Evolutionary conservation across 345 rosid species (phyloP), one percentile per base, ranked within the genome.

Genomic region (Citrus trifoliata): DNA sequence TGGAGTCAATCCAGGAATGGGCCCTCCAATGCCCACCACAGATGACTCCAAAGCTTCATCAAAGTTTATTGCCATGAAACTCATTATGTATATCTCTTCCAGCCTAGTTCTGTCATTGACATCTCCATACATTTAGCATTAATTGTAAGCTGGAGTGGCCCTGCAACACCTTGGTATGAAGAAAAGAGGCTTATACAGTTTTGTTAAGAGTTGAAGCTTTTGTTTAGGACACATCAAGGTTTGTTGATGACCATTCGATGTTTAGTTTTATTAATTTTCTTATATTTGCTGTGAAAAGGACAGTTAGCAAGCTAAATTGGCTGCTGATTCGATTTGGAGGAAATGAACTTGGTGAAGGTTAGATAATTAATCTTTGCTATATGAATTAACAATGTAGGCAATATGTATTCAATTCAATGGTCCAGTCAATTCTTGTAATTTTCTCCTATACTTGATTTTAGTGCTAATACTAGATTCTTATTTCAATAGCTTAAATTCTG

Each of bases 1-100:
- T 27, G 88, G 90, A 69, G 33, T 81, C 35, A 85, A 77, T 76
- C 84, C 88, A 0, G 83, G 84, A 74, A 38, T 35, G 62, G 69
- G 73, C 37, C 80, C 86, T 25, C 61, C 87, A 24, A 13, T 79
- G 21, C 63, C 89, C 24, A 62, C 73, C 9, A 35, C 80, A 2
- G 82, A 78, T 55, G 69, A 80, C 12, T 79, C 87, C n/a, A 48
- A 78, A 67, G 87, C 86, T 75, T 71, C 83, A 46, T 28, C 48
- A 38, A 60, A 68, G 3, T 32, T 60, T 38, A 24, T 55, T n/a
- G 81, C 56, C 25, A 5, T 32, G 1, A 75, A 55, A 66, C 28
- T 76, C 75, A 75, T 76, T 28, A 55, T 42, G 75, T 66, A 58
- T 13, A 1, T 75, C 38, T 63, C 74, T 21, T 27, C 81, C 33